Conservation (phyloP, 2,329 filamentous ascomycete genomes). For the Cordyceps farinosa region DNA sequence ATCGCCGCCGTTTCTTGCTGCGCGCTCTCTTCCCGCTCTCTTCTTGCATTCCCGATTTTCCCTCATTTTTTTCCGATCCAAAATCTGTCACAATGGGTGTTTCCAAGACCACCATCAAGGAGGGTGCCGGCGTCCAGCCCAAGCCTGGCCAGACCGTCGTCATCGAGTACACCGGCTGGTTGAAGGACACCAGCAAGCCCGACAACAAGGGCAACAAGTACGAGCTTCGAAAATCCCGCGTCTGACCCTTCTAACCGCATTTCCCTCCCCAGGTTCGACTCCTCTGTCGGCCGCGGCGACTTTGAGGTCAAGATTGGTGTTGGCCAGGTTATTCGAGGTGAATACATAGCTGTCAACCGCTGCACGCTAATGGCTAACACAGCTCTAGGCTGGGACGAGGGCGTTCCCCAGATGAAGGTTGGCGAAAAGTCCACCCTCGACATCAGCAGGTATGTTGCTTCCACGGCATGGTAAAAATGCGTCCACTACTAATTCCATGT, state of each 20-base stretch:
- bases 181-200: conserved; percentile 63
- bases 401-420: conserved; percentile 78
- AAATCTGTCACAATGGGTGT: conserved; percentile 61
- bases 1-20: conserved; percentile 15
- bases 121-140: conserved; percentile 63
- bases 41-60: conserved; percentile 2
- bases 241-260: conserved; percentile 7
- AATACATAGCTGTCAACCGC: conserved; percentile 27
- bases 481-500: conserved; percentile 21
- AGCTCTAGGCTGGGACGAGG: conserved; percentile 73
- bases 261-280: conserved; percentile 71
- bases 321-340: conserved; percentile 82
- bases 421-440: conserved; percentile 86
- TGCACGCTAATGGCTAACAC: conserved; percentile 18
- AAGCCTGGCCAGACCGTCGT: conserved; percentile 66
- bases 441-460: conserved; percentile 64
- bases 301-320: conserved; percentile 77
- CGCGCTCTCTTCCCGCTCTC: conserved; percentile 4
- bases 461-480: not conserved
- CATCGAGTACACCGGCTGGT: conserved; percentile 89
- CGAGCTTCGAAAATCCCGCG: conserved; percentile 30
- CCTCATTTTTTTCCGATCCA: not conserved
- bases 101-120: conserved; percentile 58
- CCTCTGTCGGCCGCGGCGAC: conserved; percentile 71
- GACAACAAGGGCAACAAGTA: conserved; percentile 70